Conservation (phyloP, 495 filamentous ascomycete species). For the Penicillium lividum region DNA sequence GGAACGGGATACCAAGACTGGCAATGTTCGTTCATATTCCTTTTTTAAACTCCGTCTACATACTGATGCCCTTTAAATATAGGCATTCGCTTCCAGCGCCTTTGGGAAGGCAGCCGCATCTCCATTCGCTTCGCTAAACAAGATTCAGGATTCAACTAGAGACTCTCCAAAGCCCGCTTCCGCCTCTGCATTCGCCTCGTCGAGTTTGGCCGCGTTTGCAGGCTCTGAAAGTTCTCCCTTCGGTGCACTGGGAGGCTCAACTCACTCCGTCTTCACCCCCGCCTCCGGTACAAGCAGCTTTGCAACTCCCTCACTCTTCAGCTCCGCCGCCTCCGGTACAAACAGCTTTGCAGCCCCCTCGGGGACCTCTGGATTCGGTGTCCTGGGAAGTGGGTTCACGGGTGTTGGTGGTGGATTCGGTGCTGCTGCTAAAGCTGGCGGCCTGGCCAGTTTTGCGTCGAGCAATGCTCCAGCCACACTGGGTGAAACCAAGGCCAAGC, state of each 20-base stretch:
- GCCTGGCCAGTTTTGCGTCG: constrained; percentile 68
- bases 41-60: not conserved
- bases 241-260: constrained; percentile 46
- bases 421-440: constrained; percentile 47
- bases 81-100: constrained; percentile 48
- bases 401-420: constrained; percentile 58
- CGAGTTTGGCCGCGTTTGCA: constrained; percentile 53
- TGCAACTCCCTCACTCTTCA: constrained; percentile 41
- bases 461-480: constrained; percentile 55
- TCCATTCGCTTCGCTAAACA: constrained; percentile 49
- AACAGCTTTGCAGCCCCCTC: constrained; percentile 14
- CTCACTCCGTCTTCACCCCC: constrained; percentile 44
- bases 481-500: constrained; percentile 57
- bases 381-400: constrained; percentile 45
- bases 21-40: constrained; percentile 14
- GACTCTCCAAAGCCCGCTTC: constrained; percentile 31
- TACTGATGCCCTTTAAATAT: not conserved
- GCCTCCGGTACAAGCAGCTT: constrained; percentile 14
- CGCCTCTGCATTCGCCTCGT: constrained; percentile 54
- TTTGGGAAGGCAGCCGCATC: constrained; percentile 57
- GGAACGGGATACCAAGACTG: constrained; percentile 26
- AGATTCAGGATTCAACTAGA: constrained; percentile 19
- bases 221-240: constrained; percentile 59
- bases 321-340: constrained; percentile 21
- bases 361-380: constrained; percentile 36